Evolutionary conservation across 2,329 filamentous ascomycete species (phyloP).

Genomic region (Pseudocercospora cruenta): DNA sequence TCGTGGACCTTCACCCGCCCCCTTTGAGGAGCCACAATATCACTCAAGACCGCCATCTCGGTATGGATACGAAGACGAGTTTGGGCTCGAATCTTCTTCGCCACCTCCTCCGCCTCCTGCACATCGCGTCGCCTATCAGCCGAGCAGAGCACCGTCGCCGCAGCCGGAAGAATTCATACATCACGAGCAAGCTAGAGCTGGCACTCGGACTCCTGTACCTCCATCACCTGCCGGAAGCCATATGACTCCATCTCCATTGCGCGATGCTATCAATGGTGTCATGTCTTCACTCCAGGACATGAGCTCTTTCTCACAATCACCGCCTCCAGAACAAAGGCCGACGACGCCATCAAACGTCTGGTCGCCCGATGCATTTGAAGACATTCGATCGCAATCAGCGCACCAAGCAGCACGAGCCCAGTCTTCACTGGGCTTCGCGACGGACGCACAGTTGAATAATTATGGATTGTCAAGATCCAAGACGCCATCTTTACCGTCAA

Average conservation of each 20-base stretch:
- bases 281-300: constrained; percentile 94
- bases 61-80: constrained; percentile 41
- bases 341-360: constrained; percentile 71
- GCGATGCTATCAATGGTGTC: constrained; percentile 96
- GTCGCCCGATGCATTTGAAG: constrained; percentile 86
- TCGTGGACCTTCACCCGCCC: constrained; percentile 36
- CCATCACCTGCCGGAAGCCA: constrained; percentile 64
- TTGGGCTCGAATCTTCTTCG: constrained; percentile 55
- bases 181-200: constrained; percentile 53
- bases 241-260: constrained; percentile 81
- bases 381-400: constrained; percentile 54
- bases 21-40: constrained; percentile 32
- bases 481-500: constrained; percentile 47
- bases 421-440: constrained; percentile 72
- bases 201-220: constrained; percentile 65
- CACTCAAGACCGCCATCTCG: constrained; percentile 24
- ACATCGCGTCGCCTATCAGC: constrained; percentile 63
- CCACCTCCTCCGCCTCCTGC: constrained; percentile 85
- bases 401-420: constrained; percentile 77
- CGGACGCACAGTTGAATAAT: constrained; percentile 34
- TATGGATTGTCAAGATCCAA: constrained; percentile 54
- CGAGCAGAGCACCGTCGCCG: constrained; percentile 54
- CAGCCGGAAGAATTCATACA: constrained; percentile 32
- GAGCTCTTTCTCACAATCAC: constrained; percentile 61
- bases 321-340: constrained; percentile 54